Conservation (phyloP, 208 protist species). For the Naegleria lovaniensis region DNA sequence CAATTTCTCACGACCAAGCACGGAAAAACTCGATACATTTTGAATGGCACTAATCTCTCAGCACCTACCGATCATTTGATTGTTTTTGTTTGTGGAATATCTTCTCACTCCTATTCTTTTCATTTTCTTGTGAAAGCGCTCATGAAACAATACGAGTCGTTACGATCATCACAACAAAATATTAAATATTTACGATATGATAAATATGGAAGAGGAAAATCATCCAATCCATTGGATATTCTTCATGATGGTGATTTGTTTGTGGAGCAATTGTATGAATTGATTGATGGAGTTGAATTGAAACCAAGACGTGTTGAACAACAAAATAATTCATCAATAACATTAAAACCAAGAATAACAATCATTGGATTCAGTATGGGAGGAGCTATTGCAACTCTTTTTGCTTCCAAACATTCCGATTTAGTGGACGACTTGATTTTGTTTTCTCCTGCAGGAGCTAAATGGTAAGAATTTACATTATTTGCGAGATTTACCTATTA, state of each 20-base stretch:
- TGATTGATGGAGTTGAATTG: background rate
- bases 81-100: background rate
- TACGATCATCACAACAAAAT: background rate
- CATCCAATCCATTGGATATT: background rate
- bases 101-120: background rate
- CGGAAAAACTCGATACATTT: constrained; percentile 19
- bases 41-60: background rate
- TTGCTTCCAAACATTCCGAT: background rate
- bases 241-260: background rate
- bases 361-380: background rate
- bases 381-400: background rate
- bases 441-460: background rate
- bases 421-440: background rate
- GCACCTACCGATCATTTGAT: background rate
- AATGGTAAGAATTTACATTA: background rate
- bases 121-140: background rate
- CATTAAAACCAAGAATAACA: background rate
- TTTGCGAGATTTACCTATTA: no score
- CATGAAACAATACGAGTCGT: background rate
- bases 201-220: background rate
- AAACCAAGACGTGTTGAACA: background rate
- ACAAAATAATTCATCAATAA: background rate
- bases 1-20: background rate
- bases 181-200: background rate
- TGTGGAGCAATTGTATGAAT: constrained; percentile 19